Percentiles rank a stretch among this genome's conserved stretches.
These are phyloP conservation scores for Cercospora sojina DNA, from an alignment of 2,329 filamentous ascomycete species.

Conservation along the genomic window DNA sequence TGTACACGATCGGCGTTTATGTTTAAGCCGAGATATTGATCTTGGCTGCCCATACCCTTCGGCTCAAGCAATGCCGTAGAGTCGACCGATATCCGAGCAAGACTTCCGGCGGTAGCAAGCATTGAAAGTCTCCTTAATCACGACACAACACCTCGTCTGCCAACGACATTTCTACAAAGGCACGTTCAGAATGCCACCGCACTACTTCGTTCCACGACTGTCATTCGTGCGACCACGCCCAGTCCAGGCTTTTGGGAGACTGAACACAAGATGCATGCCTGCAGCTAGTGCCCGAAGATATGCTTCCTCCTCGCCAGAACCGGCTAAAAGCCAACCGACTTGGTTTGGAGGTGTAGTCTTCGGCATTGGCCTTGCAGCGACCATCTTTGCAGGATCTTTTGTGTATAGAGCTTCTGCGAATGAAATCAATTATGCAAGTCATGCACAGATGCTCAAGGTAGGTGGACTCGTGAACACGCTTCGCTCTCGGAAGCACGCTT, in stretches of 20 bases:
- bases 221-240: not conserved
- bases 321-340: not conserved
- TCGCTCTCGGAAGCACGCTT: not conserved
- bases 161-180: not conserved
- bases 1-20: not conserved
- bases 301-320: not conserved
- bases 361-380: constrained; percentile 7
- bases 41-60: not conserved
- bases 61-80: not conserved
- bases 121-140: not conserved
- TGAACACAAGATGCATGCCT: not conserved
- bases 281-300: not conserved
- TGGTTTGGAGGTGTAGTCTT: constrained; percentile 6
- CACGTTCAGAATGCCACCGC: not conserved
- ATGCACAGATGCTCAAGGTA: constrained; percentile 23
- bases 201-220: not conserved
- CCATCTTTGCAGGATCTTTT: constrained; percentile 1
- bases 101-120: not conserved
- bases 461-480: not conserved
- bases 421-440: constrained; percentile 18
- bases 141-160: not conserved
- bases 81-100: not conserved
- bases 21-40: not conserved
- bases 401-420: not conserved
- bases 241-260: not conserved